Evolutionary conservation across 2,329 filamentous ascomycete genomes (phyloP), one percentile per base, ranked within the genome.

Genomic region (Alternaria ethzedia): DNA sequence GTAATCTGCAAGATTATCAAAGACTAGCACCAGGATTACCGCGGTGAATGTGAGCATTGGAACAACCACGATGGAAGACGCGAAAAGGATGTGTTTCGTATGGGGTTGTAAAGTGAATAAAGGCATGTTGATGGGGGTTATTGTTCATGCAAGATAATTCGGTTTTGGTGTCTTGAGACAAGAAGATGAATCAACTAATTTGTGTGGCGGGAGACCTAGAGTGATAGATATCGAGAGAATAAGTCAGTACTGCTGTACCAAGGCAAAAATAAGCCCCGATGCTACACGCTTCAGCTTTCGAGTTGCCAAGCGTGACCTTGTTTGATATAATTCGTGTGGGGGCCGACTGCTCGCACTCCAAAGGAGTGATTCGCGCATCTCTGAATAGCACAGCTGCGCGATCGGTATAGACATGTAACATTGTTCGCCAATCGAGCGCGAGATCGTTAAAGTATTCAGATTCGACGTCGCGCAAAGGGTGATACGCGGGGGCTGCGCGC

Each of bases 361-460:
- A 8, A 25, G 23, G 23, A 25, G 23, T 8, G 7, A 25, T 25
- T 25, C 23, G 21, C n/a, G n/a, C n/a, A n/a, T n/a, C n/a, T n/a
- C n/a, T n/a, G n/a, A n/a, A n/a, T n/a, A n/a, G n/a, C n/a, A n/a
- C n/a, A n/a, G n/a, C n/a, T n/a, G n/a, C n/a, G n/a, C n/a, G n/a
- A n/a, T n/a, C n/a, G n/a, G n/a, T n/a, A 26, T 30, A 30, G 30
- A 5, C 30, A 32, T 36, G 32, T 9, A n/a, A 36, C 1, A 4
- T 36, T 0, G 1, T 36, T 36, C 1, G 2, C 32, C 32, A 36
- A 36, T 36, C 6, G 15, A n/a, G 32, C 30, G 7, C 25, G 7
- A 4, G 5, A 4, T 4, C 26, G 1, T 28, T 1, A 3, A 28
- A 5, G 2, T 5, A 0, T 28, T 15, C 32, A 36, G 15, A 0